A percentile compares a stretch with the other conserved stretches of the same genome.
These are phyloP conservation scores for Penicillium hesseltinei DNA, from an alignment of 2,329 filamentous ascomycete species.

Conservation along the genomic window DNA sequence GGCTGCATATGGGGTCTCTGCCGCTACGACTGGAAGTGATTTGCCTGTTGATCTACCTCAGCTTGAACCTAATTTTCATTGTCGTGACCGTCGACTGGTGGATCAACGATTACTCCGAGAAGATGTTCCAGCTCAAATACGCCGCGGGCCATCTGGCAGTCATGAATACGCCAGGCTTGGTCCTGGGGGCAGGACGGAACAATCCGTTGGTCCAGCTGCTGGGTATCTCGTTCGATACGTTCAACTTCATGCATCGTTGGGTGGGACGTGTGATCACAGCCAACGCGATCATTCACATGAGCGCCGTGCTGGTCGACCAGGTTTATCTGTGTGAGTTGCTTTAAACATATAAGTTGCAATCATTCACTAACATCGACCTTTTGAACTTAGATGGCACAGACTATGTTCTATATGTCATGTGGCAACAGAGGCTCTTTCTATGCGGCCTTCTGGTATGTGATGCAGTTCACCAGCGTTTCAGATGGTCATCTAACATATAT, in stretches of 20 bases:
- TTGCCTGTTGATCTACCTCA: conserved; percentile 63
- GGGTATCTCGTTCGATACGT: conserved; percentile 86
- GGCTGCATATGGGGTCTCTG: conserved; percentile 68
- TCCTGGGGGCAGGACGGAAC: conserved; percentile 84
- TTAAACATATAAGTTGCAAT: background rate
- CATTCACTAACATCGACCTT: background rate
- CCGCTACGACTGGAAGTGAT: conserved; percentile 72
- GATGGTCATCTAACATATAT: background rate
- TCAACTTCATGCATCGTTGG: conserved; percentile 85
- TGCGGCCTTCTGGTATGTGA: conserved; percentile 39
- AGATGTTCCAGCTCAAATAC: conserved; percentile 61
- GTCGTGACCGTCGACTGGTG: conserved; percentile 37
- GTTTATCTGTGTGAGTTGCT: conserved; percentile 18
- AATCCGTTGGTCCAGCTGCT: conserved; percentile 80
- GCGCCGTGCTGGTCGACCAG: conserved; percentile 26
- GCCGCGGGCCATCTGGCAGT: conserved; percentile 77
- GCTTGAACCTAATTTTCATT: conserved; percentile 72
- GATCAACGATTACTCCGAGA: conserved; percentile 24
- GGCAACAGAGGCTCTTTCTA: conserved; percentile 30
- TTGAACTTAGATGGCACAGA: conserved; percentile 55
- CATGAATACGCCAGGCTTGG: conserved; percentile 82
- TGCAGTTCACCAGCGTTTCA: conserved; percentile 14
- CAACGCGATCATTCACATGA: conserved; percentile 67
- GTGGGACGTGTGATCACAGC: conserved; percentile 69
- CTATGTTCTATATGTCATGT: conserved; percentile 26